Evolutionary conservation across 148 eudicot genomes (phyloP), one percentile per base, ranked within the genome.

Genomic region (Pharnaceum exiguum): DNA sequence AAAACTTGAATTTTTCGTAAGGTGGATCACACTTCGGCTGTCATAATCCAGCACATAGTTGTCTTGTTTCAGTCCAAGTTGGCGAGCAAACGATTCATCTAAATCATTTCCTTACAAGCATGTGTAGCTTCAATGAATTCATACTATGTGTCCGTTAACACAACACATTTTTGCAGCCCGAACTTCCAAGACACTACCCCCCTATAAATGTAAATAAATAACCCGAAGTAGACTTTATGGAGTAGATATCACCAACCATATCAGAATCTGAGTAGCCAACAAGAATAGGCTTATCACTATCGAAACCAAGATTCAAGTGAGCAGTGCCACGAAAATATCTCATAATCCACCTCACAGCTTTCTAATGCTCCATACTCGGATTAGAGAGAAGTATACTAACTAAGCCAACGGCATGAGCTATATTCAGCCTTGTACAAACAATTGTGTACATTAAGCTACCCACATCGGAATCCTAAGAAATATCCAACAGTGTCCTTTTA

Each of bases 331-430:
- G 10, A 6, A 56, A 17, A 56, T 56, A 37, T 21, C 31, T 2
- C 4, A 56, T 2, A 13, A 22, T 38, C 46, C 60, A 38, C 25
- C 39, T 56, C 13, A 56, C 17, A 19, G 7, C 27, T 19, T 5
- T 46, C 60, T 46, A 56, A 10, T 24, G 31, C 12, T 56, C 60
- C 19, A 36, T 56, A 3, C 29, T 22, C 15, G 46, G 46, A 36
- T 36, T 55, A 1, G 60, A 36, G 7, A 55, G 30, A n/a, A 55
- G 22, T 3, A 28, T 4, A 6, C 46, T 37, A 0, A 55, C 29
- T 12, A 55, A 15, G 2, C 46, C 60, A 38, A 55, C 32, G 7
- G 46, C 60, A 18, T 55, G 23, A 24, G 30, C 19, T 10, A 38
- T 36, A 17, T 56, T 19, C 3, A 8, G 46, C 6, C 47, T 22